Evolutionary conservation across 2,329 filamentous ascomycete species (phyloP).

Genomic region (Nigrospora osmanthi): DNA sequence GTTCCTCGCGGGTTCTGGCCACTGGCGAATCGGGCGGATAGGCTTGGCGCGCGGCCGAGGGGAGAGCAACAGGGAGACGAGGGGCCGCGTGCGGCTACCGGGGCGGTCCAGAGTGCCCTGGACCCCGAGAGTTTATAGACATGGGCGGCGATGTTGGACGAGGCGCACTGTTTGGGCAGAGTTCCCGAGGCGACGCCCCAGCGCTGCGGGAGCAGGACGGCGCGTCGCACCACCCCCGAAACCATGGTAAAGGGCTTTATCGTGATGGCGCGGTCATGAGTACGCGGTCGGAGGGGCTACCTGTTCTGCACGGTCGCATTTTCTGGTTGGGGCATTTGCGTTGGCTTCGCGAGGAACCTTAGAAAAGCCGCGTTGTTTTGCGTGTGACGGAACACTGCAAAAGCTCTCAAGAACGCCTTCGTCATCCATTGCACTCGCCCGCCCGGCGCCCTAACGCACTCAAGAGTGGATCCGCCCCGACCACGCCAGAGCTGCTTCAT

Average conservation of each 20-base stretch:
- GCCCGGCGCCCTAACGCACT: too few relatives aligned
- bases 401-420: conserved; percentile 1
- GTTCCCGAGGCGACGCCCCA: conserved; percentile 16
- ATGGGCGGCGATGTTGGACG: conserved; percentile 7
- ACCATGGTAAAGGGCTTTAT: conserved; percentile 31
- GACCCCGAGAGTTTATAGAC: neutral
- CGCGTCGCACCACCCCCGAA: conserved; percentile 39
- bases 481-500: too few relatives aligned
- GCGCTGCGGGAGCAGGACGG: conserved; percentile 38
- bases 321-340: conserved; percentile 3
- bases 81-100: too few relatives aligned
- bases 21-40: too few relatives aligned
- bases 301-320: conserved; percentile 9
- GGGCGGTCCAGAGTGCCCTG: too few relatives aligned
- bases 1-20: too few relatives aligned
- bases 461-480: too few relatives aligned
- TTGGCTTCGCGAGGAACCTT: neutral
- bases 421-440: conserved; percentile 1
- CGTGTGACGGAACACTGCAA: neutral
- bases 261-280: conserved; percentile 12
- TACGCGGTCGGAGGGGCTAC: conserved; percentile 3
- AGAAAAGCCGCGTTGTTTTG: neutral
- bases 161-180: conserved; percentile 15
- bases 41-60: too few relatives aligned
- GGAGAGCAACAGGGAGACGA: too few relatives aligned